Evolutionary conservation across 192 early-diverging fungal genomes (phyloP).

Genomic region (Podila epigama): DNA sequence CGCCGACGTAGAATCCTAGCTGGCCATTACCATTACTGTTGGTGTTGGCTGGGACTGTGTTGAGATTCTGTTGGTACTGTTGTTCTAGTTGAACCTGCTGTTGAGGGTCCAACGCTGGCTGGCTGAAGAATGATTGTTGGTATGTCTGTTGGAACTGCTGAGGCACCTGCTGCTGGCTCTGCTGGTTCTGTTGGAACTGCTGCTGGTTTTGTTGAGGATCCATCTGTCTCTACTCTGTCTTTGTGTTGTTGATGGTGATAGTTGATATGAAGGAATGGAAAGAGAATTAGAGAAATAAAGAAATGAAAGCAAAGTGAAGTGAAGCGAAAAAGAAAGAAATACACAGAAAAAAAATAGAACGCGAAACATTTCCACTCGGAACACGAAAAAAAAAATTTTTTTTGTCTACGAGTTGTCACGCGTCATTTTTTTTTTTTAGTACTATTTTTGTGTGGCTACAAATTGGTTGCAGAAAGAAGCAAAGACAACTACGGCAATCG

Average conservation of each 20-base stretch:
- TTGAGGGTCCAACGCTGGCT: not conserved
- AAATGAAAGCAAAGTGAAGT: not conserved
- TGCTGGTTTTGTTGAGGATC: not conserved
- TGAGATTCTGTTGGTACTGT: not conserved
- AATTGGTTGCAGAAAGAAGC: too few species aligned
- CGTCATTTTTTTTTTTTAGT: not conserved
- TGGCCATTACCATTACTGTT: not conserved
- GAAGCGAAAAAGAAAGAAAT: not conserved
- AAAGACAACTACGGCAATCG: too few species aligned
- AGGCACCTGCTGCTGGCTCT: not conserved
- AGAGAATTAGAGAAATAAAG: too few species aligned
- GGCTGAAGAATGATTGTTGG: constrained; percentile 11
- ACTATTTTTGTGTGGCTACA: not conserved
- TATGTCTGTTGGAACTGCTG: constrained; percentile 4
- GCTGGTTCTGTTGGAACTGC: not conserved
- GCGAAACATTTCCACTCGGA: too few species aligned
- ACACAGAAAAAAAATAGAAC: not conserved
- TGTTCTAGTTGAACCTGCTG: not conserved
- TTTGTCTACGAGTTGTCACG: not conserved
- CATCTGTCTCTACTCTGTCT: too few species aligned
- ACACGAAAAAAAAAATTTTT: not conserved
- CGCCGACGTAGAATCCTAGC: constrained; percentile 7
- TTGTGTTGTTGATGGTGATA: not conserved
- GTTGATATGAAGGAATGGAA: not conserved
- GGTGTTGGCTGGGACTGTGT: constrained; percentile 1